Conservation (phyloP, 331 rosid species). For the Acacia concinna region DNA sequence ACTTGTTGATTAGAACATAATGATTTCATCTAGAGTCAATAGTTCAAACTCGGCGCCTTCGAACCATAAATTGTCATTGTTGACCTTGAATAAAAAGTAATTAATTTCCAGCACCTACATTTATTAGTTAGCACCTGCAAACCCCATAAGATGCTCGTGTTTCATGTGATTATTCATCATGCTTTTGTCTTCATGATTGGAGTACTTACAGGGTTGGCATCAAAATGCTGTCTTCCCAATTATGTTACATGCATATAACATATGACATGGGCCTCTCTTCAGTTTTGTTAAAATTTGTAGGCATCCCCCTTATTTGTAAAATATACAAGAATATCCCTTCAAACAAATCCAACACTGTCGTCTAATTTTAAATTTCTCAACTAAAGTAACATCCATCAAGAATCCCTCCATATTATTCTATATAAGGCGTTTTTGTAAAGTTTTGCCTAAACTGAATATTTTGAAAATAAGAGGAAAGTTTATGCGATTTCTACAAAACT, state of each 20-base stretch:
- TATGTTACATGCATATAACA: too few relatives aligned
- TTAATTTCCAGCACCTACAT: not conserved
- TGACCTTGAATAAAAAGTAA: not conserved
- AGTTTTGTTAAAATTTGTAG: too few relatives aligned
- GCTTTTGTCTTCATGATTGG: not conserved
- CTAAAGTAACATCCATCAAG: too few relatives aligned
- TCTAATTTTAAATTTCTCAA: too few relatives aligned
- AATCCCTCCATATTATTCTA: not conserved
- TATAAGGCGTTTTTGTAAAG: not conserved
- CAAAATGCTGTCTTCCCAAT: too few relatives aligned
- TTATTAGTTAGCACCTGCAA: not conserved
- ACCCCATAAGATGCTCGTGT: constrained; percentile 11
- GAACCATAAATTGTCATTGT: not conserved
- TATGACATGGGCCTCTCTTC: too few relatives aligned
- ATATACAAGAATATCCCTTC: too few relatives aligned
- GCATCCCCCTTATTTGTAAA: too few relatives aligned
- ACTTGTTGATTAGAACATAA: not conserved
- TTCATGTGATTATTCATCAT: not conserved
- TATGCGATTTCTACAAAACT: not conserved
- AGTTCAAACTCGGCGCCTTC: not conserved
- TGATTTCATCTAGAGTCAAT: not conserved
- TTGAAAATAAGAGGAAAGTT: not conserved
- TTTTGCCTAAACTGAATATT: not conserved
- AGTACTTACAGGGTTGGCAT: too few relatives aligned
- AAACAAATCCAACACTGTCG: too few relatives aligned